Conservation (phyloP, 352 stramenopile species). For the Globisporangium mamillatum region DNA sequence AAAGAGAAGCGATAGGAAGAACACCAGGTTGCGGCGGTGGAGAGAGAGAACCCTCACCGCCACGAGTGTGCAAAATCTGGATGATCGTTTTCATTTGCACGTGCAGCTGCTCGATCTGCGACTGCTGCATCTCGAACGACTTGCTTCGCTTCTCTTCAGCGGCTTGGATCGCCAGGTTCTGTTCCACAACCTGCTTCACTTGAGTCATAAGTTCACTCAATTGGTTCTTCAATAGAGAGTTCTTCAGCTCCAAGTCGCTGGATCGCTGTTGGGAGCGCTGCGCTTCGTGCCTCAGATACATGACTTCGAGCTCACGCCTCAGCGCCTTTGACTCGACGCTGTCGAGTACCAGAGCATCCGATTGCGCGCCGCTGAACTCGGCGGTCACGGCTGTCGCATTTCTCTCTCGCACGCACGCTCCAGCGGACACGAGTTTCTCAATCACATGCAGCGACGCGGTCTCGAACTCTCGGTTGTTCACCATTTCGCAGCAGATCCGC, state of each 20-base stretch:
- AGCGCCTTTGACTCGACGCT: slow-evolving; percentile 39
- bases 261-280: slow-evolving; percentile 9
- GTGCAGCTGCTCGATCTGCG: slow-evolving; percentile 58
- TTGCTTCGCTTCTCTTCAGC: neutral
- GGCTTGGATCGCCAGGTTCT: neutral
- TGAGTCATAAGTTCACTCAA: neutral
- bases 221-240: neutral
- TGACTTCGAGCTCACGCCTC: slow-evolving; percentile 52
- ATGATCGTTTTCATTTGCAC: slow-evolving; percentile 55
- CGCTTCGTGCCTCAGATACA: slow-evolving; percentile 48
- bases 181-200: neutral
- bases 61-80: slow-evolving; percentile 30
- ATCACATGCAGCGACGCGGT: slow-evolving; percentile 21
- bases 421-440: slow-evolving; percentile 10
- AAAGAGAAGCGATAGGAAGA: neutral
- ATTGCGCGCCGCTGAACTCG: neutral
- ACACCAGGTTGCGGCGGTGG: neutral
- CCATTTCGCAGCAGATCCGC: slow-evolving; percentile 42
- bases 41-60: neutral
- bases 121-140: slow-evolving; percentile 13
- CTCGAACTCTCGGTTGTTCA: slow-evolving; percentile 34
- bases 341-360: slow-evolving; percentile 35
- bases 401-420: neutral
- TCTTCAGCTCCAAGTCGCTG: neutral
- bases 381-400: neutral